Percentiles rank a stretch among this genome's conserved stretches.
These are phyloP conservation scores for Micractinium conductrix DNA, from an alignment of 139 green algal genomes.

Conservation along the genomic window DNA sequence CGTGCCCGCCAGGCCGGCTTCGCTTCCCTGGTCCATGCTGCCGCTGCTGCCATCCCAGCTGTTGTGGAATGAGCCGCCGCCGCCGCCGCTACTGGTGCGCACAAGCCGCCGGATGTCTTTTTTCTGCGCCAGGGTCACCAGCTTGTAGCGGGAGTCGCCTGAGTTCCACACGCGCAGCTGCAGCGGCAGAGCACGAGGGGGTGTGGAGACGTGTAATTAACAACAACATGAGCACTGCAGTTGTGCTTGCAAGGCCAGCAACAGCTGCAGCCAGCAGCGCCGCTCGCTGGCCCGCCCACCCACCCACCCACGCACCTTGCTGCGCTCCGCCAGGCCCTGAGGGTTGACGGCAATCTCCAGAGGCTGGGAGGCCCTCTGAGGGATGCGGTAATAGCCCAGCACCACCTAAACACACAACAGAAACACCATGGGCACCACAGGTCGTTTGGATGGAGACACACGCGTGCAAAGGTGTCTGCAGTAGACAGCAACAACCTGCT, in stretches of 20 bases:
- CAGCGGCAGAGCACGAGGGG: neutral
- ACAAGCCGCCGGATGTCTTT: neutral
- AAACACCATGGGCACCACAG: neutral
- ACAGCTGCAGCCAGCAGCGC: too few relatives aligned
- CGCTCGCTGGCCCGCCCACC: neutral
- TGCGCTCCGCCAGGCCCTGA: conserved; percentile 19
- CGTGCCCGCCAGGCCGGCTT: too few relatives aligned
- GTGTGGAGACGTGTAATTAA: too few relatives aligned
- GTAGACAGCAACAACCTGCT: neutral
- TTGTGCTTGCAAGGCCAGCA: too few relatives aligned
- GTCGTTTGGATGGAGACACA: neutral
- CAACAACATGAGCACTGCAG: neutral
- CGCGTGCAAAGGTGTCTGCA: neutral
- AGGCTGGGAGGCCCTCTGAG: conserved; percentile 33
- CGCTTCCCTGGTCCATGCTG: too few relatives aligned
- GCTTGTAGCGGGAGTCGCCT: conserved; percentile 23
- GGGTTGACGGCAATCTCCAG: conserved; percentile 55
- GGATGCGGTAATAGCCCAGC: conserved; percentile 61
- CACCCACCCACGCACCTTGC: neutral
- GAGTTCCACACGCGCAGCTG: conserved; percentile 31
- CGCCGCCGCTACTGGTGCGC: neutral
- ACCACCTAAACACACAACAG: conserved; percentile 14
- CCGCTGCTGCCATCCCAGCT: neutral
- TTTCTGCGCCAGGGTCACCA: neutral
- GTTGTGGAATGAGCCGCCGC: neutral